These are phyloP conservation scores for Ciborinia camelliae DNA, from an alignment of 2,329 filamentous ascomycete genomes.

Conservation along the genomic window DNA sequence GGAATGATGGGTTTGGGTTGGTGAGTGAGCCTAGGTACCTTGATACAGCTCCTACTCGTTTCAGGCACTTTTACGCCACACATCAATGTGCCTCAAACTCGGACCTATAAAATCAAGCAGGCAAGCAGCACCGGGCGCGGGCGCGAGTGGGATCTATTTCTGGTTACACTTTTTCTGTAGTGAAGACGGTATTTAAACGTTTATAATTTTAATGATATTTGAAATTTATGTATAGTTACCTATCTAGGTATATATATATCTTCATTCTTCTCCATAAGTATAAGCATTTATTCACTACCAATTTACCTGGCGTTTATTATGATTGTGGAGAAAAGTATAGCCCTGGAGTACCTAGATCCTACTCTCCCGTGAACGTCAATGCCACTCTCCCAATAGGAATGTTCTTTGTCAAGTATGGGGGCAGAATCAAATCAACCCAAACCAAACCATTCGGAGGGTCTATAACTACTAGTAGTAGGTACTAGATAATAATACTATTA, in stretches of 20 bases:
- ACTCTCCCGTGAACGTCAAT: neutral
- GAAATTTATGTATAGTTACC: no score
- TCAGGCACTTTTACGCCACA: slow-evolving; percentile 17
- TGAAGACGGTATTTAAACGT: no score
- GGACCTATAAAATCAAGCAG: slow-evolving; percentile 9
- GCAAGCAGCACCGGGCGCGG: neutral
- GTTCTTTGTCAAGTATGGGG: slow-evolving; percentile 4
- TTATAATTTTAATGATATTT: no score
- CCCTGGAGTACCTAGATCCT: no score
- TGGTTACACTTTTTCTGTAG: neutral
- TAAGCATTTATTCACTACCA: neutral
- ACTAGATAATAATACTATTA: no score
- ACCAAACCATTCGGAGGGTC: no score
- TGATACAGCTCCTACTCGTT: slow-evolving; percentile 8
- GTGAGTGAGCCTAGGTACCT: neutral
- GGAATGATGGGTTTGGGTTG: slow-evolving; percentile 3
- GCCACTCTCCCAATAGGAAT: no score
- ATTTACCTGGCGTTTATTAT: neutral
- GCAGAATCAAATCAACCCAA: neutral
- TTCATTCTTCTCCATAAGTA: neutral
- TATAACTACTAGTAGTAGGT: no score
- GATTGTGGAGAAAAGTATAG: no score
- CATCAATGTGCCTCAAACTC: slow-evolving; percentile 14
- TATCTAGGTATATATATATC: no score
- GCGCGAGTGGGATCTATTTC: neutral